Conservation (phyloP, 2,329 filamentous ascomycete species). For the Fusarium sp. region DNA sequence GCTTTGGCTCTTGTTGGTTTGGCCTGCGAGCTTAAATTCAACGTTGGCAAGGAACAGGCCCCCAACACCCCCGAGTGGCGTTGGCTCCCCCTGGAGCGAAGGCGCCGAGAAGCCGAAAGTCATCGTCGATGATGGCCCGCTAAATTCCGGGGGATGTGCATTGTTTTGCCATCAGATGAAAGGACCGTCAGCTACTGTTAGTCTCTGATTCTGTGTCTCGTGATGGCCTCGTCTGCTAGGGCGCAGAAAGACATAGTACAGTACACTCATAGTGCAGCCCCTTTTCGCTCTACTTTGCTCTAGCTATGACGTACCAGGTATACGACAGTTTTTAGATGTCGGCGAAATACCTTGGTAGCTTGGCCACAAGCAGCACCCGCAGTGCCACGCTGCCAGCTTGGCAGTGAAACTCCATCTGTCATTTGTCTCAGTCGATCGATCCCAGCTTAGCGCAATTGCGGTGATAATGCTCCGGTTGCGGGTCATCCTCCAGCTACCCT, state of each 20-base stretch:
- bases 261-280: too few species aligned
- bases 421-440: conserved; percentile 10
- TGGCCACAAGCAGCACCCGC: too few species aligned
- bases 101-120: background rate
- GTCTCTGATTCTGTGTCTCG: background rate
- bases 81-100: too few species aligned
- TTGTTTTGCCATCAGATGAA: conserved; percentile 19
- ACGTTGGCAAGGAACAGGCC: conserved; percentile 30
- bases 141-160: conserved; percentile 18
- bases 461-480: too few species aligned
- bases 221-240: conserved; percentile 7
- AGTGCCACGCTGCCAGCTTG: too few species aligned
- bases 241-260: too few species aligned
- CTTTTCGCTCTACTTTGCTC: too few species aligned
- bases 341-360: background rate
- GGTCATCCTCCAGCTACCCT: too few species aligned
- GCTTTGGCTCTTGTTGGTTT: conserved; percentile 20
- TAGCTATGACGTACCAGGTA: too few species aligned
- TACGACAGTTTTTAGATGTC: too few species aligned
- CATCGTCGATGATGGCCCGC: conserved; percentile 38
- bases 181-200: background rate
- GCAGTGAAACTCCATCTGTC: background rate
- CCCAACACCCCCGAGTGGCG: too few species aligned
- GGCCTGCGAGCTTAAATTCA: conserved; percentile 20
- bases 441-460: too few species aligned